Evolutionary conservation across 2,329 filamentous ascomycete genomes (phyloP).

Genomic region (Arthrocladium fulminans): DNA sequence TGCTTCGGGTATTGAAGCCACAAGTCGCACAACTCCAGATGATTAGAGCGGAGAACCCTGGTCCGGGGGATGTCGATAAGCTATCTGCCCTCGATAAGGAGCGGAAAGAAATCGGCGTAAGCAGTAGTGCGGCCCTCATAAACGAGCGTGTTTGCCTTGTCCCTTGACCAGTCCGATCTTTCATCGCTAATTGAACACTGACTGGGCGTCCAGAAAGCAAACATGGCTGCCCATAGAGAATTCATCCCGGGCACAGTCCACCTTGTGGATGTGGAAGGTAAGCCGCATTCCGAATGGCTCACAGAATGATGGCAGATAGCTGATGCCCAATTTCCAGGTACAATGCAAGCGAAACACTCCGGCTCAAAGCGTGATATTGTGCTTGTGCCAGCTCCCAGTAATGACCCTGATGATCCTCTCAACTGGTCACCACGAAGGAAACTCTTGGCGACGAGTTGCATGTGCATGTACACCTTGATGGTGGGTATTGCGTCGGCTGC

Average conservation of each 20-base stretch:
- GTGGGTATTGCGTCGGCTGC: slow-evolving; percentile 27
- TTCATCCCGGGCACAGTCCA: slow-evolving; percentile 32
- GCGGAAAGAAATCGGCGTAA: too few species aligned
- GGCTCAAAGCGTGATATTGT: slow-evolving; percentile 25
- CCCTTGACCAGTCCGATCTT: too few species aligned
- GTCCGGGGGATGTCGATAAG: too few species aligned
- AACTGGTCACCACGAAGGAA: slow-evolving; percentile 32
- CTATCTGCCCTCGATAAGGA: too few species aligned
- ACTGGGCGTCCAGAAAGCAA: too few species aligned
- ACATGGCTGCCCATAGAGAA: too few species aligned
- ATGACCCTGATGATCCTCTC: slow-evolving; percentile 34
- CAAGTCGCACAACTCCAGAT: too few species aligned
- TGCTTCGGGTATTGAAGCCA: too few species aligned
- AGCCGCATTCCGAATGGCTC: neutral
- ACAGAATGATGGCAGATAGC: neutral
- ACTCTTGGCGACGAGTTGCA: slow-evolving; percentile 25
- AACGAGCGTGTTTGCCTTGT: too few species aligned
- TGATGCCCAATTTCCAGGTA: slow-evolving; percentile 6
- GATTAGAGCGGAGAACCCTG: too few species aligned
- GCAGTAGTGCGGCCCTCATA: too few species aligned
- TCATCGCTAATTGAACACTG: too few species aligned
- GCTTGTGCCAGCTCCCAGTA: slow-evolving; percentile 29
- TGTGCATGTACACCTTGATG: slow-evolving; percentile 29
- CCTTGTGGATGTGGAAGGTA: slow-evolving; percentile 28
- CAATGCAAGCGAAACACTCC: slow-evolving; percentile 21